Percentiles rank a stretch among this genome's conserved stretches.
Conservation (phyloP, 257 asterid genomes). For the Solanum clarkiae region DNA sequence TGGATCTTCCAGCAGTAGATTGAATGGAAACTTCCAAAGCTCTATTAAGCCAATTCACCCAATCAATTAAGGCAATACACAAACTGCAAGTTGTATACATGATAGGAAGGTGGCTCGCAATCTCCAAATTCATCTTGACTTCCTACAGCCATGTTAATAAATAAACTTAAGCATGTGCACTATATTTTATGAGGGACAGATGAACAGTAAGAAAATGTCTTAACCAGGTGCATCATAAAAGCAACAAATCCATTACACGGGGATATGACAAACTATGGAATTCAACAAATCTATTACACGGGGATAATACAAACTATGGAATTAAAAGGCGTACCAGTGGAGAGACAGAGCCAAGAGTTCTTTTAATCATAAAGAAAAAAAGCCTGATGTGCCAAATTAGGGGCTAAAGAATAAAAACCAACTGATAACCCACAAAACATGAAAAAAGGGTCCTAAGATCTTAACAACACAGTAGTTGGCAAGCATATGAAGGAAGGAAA, state of each 20-base stretch:
- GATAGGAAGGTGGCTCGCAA: conserved; percentile 37
- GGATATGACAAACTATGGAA: neutral
- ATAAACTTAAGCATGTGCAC: neutral
- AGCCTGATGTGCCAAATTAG: neutral
- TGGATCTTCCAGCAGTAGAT: conserved; percentile 20
- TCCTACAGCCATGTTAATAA: conserved; percentile 31
- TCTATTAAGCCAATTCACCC: conserved; percentile 55
- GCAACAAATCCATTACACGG: neutral
- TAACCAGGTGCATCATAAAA: neutral
- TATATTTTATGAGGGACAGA: neutral
- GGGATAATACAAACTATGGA: neutral
- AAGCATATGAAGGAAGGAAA: neutral
- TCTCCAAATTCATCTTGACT: conserved; percentile 47
- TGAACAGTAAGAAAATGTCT: neutral
- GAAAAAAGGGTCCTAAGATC: neutral
- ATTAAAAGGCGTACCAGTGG: neutral
- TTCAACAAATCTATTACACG: neutral
- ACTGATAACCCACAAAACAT: neutral
- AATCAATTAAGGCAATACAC: conserved; percentile 34
- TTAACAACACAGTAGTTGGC: neutral
- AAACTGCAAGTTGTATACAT: conserved; percentile 35
- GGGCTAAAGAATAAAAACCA: neutral
- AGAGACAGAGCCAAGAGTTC: neutral
- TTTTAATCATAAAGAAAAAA: neutral
- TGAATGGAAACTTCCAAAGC: conserved; percentile 57